Evolutionary conservation across 768 basidiomycete species (phyloP), one percentile per base, ranked within the genome.

Genomic region (Termitomyces sp.): DNA sequence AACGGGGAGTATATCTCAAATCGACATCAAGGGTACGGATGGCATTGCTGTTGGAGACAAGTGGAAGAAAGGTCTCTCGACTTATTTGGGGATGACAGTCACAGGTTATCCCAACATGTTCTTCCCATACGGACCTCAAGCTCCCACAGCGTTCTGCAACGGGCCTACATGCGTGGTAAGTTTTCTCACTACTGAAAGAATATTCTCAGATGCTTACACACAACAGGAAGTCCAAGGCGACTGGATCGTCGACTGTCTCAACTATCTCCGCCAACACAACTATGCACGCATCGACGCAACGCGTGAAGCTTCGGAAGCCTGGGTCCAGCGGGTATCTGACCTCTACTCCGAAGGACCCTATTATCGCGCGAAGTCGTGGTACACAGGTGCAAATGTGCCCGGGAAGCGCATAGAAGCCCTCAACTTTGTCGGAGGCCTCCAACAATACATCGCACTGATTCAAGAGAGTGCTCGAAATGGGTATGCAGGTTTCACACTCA

Each of bases 41-140:
- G 66, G 65, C 0, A 42, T 40, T 0, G 22, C 47, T 5, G 53
- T 66, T 29, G 32, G 54, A 10, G 65, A 66, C 25, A 66, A 64
- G 48, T 67, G 66, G 66, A 41, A 32, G 4, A 56, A 57, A 20
- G 60, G 60, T 1, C 47, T 64, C 2, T 53, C 58, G 13, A 67
- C 63, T 2, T 56, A 66, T 36, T 52, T 67, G 15, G 66, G 66
- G 10, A 22, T 66, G 59, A 56, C 58, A 10, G 48, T 43, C 7
- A 49, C 60, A 2, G 51, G 56, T 18, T 67, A 53, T 50, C 66
- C 65, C 4, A 67, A 67, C 50, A 62, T 67, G 63, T 67, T 66
- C 58, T 66, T 63, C 57, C 49, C 56, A 20, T 66, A 66, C 42
- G 66, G 64, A 1, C 63, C 65, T 20, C 66, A 67, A 3, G 62